Evolutionary conservation across 768 basidiomycete species (phyloP), one percentile per base, ranked within the genome.

Genomic region (Tulasnella calospora): DNA sequence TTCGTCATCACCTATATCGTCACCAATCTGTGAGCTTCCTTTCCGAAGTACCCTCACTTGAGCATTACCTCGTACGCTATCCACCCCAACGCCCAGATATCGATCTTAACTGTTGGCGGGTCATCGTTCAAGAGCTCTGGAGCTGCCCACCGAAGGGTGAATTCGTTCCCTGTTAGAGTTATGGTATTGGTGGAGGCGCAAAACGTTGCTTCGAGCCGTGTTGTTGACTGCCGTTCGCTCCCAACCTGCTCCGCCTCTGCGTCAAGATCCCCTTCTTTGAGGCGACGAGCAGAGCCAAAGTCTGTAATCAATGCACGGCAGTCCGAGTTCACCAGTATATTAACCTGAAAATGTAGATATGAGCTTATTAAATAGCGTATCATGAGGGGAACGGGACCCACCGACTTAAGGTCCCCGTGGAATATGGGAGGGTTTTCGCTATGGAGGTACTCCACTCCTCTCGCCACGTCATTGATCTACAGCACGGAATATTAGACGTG

Each of bases 261-360:
- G 15, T 3, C 27, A n/a, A 17, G 30, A 35, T 13, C 27, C 2
- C 2, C 15, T 3, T 33, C n/a, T n/a, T 27, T 30, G 2, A 27
- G 61, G 61, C 61, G 61, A 33, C 61, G 27, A 67, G 61, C 61
- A n/a, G 61, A 67, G 61, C 61, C 61, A 67, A 67, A 67, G 61
- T 67, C 61, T 2, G 61, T 67, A 13, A 67, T 67, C 10, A 67
- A 27, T 33, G 61, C 30, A 12, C 30, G 27, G 12, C 33, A 67
- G 8, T 9, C 15, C 30, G 61, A 67, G 30, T 67, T 33, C 12
- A 67, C 61, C n/a, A 67, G 27, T 67, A 67, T 17, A 30, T 67
- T 67, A 19, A 46, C 46, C 46, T 46, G 46, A 17, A 15, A 46
- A 15, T 17, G 12, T 5, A 51, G 47, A 51, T n/a, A 51, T 51